These are phyloP conservation scores for Gypsophila paniculata DNA, from an alignment of 179 eudicot species.

Conservation along the genomic window DNA sequence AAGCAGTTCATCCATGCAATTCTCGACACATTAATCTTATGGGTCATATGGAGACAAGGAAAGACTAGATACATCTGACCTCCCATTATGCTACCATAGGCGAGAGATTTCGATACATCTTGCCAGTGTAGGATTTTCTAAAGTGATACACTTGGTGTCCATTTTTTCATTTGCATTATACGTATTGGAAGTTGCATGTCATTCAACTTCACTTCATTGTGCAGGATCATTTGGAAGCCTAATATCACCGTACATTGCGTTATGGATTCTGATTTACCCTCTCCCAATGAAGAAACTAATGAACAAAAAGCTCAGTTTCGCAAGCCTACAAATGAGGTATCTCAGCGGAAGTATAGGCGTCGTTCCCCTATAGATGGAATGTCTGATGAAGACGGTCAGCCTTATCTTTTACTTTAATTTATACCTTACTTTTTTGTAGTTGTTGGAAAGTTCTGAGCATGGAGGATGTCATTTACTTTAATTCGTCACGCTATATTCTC, in stretches of 20 bases:
- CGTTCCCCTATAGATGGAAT: conserved; percentile 61
- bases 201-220: neutral
- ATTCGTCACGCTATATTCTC: neutral
- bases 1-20: neutral
- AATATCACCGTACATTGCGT: neutral
- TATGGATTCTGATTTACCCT: conserved; percentile 47
- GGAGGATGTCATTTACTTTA: neutral
- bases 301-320: conserved; percentile 63
- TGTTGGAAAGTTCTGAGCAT: neutral
- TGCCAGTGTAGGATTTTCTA: neutral
- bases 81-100: neutral
- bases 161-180: neutral
- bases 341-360: conserved; percentile 67
- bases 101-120: neutral
- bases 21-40: too few relatives aligned
- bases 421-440: neutral
- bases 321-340: conserved; percentile 66
- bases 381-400: conserved; percentile 69
- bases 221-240: conserved; percentile 5
- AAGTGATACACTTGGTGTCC: neutral
- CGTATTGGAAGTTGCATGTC: neutral
- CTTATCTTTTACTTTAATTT: conserved; percentile 1
- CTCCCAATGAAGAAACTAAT: conserved; percentile 41
- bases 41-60: neutral
- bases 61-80: neutral